These are phyloP conservation scores for Anthostomella pinea DNA, from an alignment of 2,329 filamentous ascomycete species.

Conservation along the genomic window DNA sequence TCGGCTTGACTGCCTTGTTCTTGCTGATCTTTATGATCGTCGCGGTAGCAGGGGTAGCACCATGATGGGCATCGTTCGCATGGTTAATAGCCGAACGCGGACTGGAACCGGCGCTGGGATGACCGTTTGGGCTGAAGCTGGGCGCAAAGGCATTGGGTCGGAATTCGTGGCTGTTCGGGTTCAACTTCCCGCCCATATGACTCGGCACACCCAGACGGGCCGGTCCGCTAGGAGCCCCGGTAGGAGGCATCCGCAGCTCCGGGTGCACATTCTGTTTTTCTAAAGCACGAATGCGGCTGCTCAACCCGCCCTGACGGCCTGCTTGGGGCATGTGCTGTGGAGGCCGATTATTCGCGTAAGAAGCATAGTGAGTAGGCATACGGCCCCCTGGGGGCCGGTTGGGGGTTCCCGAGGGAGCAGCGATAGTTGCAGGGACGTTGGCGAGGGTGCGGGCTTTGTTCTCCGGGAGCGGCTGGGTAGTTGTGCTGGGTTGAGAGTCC, in stretches of 20 bases:
- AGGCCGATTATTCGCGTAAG: slow-evolving; percentile 47
- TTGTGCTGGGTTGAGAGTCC: slow-evolving; percentile 39
- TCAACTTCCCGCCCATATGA: slow-evolving; percentile 56
- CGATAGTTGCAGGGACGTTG: slow-evolving; percentile 16
- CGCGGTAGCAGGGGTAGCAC: slow-evolving; percentile 27
- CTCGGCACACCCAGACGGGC: slow-evolving; percentile 50
- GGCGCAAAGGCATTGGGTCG: slow-evolving; percentile 78
- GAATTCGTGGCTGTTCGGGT: slow-evolving; percentile 73
- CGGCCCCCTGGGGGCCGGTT: slow-evolving; percentile 47
- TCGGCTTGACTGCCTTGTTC: slow-evolving; percentile 66
- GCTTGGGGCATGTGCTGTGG: slow-evolving; percentile 41
- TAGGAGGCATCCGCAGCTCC: slow-evolving; percentile 70
- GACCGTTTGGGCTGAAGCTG: slow-evolving; percentile 72
- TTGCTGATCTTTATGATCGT: slow-evolving; percentile 64
- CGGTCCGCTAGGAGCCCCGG: slow-evolving; percentile 71
- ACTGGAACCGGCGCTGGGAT: slow-evolving; percentile 67
- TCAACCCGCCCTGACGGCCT: slow-evolving; percentile 43
- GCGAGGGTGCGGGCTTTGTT: slow-evolving; percentile 32
- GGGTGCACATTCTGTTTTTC: slow-evolving; percentile 51
- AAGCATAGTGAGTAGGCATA: slow-evolving; percentile 47
- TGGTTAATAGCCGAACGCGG: slow-evolving; percentile 62
- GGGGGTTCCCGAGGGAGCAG: slow-evolving; percentile 17
- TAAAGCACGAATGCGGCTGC: slow-evolving; percentile 49
- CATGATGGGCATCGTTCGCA: slow-evolving; percentile 32
- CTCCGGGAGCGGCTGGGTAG: slow-evolving; percentile 20